Evolutionary conservation across 495 filamentous ascomycete species (phyloP).

Genomic region (Aspergillus nidulans): DNA sequence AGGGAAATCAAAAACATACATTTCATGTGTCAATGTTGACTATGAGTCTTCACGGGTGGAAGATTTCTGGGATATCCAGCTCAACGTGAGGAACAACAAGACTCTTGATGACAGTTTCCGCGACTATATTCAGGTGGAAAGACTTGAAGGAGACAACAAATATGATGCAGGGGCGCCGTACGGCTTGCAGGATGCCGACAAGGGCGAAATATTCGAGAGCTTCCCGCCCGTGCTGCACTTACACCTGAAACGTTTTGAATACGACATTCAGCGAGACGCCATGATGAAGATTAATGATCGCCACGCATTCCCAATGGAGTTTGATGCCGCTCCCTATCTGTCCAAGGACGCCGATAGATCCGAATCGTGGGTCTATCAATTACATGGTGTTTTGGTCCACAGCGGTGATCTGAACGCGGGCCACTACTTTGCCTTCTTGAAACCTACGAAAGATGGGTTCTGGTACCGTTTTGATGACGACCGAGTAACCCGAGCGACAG

Average conservation of each 20-base stretch:
- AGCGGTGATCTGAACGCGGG: constrained; percentile 95
- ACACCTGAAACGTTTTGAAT: constrained; percentile 97
- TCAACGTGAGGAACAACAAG: constrained; percentile 92
- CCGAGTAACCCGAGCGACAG: constrained; percentile 85
- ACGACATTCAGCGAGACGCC: constrained; percentile 88
- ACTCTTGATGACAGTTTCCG: constrained; percentile 91
- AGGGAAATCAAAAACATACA: constrained; percentile 96
- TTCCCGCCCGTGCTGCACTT: constrained; percentile 95
- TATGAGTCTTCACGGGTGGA: constrained; percentile 93
- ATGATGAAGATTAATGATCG: constrained; percentile 99
- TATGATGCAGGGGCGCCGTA: constrained; percentile 86
- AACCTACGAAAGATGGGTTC: constrained; percentile 82
- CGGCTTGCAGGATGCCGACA: constrained; percentile 92
- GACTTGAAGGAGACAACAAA: constrained; percentile 95
- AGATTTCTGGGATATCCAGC: constrained; percentile 98
- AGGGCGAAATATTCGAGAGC: constrained; percentile 93
- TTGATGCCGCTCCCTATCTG: constrained; percentile 85
- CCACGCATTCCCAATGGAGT: constrained; percentile 92
- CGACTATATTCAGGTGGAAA: constrained; percentile 95
- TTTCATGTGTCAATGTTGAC: constrained; percentile 96
- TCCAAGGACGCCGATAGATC: constrained; percentile 81
- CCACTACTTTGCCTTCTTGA: constrained; percentile 98
- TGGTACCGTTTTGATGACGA: constrained; percentile 99
- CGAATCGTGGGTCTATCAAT: constrained; percentile 83
- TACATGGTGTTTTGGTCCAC: constrained; percentile 95